phyloP scores from a whole-genome alignment of 495 filamentous ascomycete genomes.

The Lasiosphaeria miniovina region DNA sequence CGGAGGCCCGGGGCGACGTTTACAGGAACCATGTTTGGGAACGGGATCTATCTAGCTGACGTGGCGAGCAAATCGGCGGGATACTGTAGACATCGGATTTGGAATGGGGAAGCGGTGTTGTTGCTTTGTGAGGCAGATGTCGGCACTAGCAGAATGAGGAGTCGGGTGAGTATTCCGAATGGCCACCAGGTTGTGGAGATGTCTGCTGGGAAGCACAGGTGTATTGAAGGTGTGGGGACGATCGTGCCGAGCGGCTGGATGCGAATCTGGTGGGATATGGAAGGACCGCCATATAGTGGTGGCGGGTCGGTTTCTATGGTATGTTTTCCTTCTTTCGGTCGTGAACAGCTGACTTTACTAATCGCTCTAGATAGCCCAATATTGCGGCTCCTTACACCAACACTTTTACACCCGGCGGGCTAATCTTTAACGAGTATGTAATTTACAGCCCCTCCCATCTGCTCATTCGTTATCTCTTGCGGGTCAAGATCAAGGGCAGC shows the following conservation, averaged over 20 bases:
- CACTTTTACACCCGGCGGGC: neutral
- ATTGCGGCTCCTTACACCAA: neutral
- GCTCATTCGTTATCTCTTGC: neutral
- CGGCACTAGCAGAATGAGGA: conserved; percentile 29
- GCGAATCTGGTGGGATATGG: conserved; percentile 3
- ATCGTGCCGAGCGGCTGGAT: conserved; percentile 4
- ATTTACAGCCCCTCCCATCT: conserved; percentile 2
- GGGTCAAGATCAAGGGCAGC: neutral
- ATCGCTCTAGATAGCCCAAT: neutral
- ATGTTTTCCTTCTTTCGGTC: neutral
- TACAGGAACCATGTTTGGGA: conserved; percentile 64
- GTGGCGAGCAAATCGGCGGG: conserved; percentile 59
- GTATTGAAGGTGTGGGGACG: conserved; percentile 7
- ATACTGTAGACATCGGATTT: conserved; percentile 51
- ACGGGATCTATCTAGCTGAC: conserved; percentile 73
- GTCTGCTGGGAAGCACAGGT: neutral
- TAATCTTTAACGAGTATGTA: conserved; percentile 10
- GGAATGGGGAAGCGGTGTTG: conserved; percentile 41
- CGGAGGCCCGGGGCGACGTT: conserved; percentile 68
- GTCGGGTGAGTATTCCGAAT: neutral
- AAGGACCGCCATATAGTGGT: conserved; percentile 1
- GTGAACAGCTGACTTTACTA: neutral
- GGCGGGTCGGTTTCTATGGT: conserved; percentile 2
- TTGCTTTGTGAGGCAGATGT: conserved; percentile 66
- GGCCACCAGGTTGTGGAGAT: neutral